phyloP scores from a whole-genome alignment of 2,329 filamentous ascomycete species.

The Chrysosporium keratinophilum region DNA sequence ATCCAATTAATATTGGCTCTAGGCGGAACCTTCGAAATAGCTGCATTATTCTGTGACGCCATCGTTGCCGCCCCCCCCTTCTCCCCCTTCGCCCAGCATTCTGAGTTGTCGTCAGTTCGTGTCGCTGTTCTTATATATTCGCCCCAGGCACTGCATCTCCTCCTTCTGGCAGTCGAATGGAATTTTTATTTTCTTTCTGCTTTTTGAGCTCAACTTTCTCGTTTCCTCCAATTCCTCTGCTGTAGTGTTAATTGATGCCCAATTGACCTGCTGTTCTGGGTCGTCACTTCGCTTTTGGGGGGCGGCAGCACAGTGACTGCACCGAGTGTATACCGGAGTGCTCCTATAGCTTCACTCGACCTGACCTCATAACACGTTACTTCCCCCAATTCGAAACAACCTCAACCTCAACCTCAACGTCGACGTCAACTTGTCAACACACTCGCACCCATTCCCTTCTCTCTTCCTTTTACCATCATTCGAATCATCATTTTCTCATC shows the following conservation, averaged over 20 bases:
- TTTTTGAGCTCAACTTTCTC: neutral
- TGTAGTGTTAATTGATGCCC: neutral
- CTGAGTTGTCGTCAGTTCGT: too few relatives aligned
- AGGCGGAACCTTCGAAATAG: neutral
- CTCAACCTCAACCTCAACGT: neutral
- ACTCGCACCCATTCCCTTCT: neutral
- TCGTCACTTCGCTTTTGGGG: neutral
- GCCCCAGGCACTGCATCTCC: neutral
- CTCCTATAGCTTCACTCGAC: neutral
- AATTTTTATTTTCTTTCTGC: neutral
- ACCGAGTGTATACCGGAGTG: too few relatives aligned
- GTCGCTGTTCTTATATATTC: conserved; percentile 4
- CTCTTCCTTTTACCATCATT: neutral
- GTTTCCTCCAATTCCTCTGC: neutral
- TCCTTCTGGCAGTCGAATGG: conserved; percentile 1
- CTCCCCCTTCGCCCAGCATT: neutral
- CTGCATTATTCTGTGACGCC: conserved; percentile 5
- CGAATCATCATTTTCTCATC: neutral
- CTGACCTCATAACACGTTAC: conserved; percentile 7
- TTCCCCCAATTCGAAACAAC: neutral
- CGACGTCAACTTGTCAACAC: neutral
- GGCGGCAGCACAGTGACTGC: neutral
- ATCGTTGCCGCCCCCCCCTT: neutral
- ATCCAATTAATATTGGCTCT: neutral
- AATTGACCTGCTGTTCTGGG: neutral